Evolutionary conservation across 768 basidiomycete species (phyloP), one percentile per base, ranked within the genome.

Genomic region (Macrolepiota albuminosa): DNA sequence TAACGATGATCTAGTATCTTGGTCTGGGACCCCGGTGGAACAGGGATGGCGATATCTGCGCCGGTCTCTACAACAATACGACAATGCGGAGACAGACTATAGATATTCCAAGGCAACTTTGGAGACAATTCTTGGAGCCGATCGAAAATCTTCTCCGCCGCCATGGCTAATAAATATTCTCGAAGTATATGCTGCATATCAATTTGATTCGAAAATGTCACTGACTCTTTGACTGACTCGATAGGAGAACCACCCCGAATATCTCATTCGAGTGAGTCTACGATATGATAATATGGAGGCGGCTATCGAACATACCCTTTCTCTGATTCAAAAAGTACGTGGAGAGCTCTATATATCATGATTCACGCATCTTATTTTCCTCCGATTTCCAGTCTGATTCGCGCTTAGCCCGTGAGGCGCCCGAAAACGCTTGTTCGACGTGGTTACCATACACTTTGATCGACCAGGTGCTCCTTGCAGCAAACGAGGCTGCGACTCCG

Each of bases 1-100:
- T 40, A 87, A 87, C 21, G 91, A 93, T 67, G 84, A 87, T 60
- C 81, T 91, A 10, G 81, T 86, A 2, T 88, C 89, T 0, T 96
- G 96, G 88, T 82, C 89, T 21, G 95, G 95, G 4, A 82, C 89
- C 6, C 77, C 86, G 18, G 81, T 86, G 39, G 88, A 91, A 63
- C 83, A 90, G 62, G 93, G 87, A 5, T 95, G 95, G 91, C 82
- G 89, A 68, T 94, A 94, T 71, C 81, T 99, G 48, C 89, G 93
- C 63, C 80, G 86, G 64, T 82, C 87, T 21, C 77, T 98, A 61
- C 84, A 87, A 58, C 84, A 87, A 51, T 84, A 97, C 66, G 96
- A 99, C 69, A 78, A 77, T 11, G 66, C 76, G 21, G 81, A 84
- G 54, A 91, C 84, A 14, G 86, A 93, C 68, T 87, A 81, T 73